Conservation (phyloP, 768 basidiomycete genomes). For the Lentinula sp. region DNA sequence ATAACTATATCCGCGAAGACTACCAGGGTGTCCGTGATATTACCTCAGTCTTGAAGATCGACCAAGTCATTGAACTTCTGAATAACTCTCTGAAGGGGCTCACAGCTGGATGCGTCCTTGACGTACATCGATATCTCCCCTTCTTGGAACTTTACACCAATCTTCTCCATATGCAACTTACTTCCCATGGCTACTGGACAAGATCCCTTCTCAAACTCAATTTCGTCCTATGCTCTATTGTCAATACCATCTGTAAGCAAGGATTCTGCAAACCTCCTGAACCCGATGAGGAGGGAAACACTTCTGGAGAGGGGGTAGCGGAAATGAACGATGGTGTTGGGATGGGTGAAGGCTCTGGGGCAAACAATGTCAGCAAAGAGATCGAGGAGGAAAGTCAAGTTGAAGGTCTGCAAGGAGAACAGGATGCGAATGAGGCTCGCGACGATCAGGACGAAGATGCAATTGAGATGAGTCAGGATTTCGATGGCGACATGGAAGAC, state of each 20-base stretch:
- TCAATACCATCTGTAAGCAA: constrained; percentile 69
- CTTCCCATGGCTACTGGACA: constrained; percentile 54
- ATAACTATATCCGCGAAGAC: constrained; percentile 48
- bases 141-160: constrained; percentile 65
- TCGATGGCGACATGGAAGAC: constrained; percentile 83
- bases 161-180: constrained; percentile 54
- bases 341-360: constrained; percentile 81
- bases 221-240: constrained; percentile 68
- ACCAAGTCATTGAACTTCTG: constrained; percentile 34
- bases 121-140: constrained; percentile 51
- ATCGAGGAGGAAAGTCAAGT: constrained; percentile 96
- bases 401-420: constrained; percentile 75
- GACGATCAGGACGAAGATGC: constrained; percentile 63
- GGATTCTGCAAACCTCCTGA: constrained; percentile 94
- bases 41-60: constrained; percentile 43
- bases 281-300: constrained; percentile 44
- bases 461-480: constrained; percentile 88
- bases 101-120: constrained; percentile 21
- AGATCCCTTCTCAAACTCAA: constrained; percentile 80
- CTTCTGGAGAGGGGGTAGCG: constrained; percentile 40
- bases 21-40: constrained; percentile 36
- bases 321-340: constrained; percentile 64
- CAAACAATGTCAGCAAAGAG: constrained; percentile 86
- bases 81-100: constrained; percentile 31
- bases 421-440: constrained; percentile 33